Conservation (phyloP, 768 basidiomycete species). For the Psilocybe cyanescens region DNA sequence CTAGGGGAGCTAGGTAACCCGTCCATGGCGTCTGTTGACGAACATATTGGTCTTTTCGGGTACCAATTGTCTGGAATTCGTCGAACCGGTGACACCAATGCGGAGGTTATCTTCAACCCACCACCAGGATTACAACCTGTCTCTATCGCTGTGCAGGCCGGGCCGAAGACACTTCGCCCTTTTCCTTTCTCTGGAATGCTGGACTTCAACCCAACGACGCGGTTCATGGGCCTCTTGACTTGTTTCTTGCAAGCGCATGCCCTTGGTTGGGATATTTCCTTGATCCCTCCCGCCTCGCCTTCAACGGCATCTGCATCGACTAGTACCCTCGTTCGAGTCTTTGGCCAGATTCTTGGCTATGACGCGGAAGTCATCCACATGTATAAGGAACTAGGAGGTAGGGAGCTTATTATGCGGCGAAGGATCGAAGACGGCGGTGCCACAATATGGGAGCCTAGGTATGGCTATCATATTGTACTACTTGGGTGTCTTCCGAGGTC, state of each 20-base stretch:
- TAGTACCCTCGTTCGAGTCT: constrained; percentile 55
- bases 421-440: constrained; percentile 60
- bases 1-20: constrained; percentile 58
- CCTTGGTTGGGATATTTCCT: constrained; percentile 66
- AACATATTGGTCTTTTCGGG: constrained; percentile 54
- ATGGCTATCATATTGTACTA: neutral
- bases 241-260: constrained; percentile 66
- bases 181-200: constrained; percentile 45
- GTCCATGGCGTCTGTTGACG: constrained; percentile 39
- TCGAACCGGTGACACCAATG: constrained; percentile 43
- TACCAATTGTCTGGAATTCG: constrained; percentile 47
- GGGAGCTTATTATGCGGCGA: constrained; percentile 67
- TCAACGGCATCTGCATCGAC: constrained; percentile 68
- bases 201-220: constrained; percentile 48
- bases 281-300: constrained; percentile 58
- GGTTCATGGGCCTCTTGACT: constrained; percentile 63
- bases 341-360: constrained; percentile 63
- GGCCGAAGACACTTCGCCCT: constrained; percentile 45
- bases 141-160: constrained; percentile 48
- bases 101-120: constrained; percentile 44
- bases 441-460: constrained; percentile 67
- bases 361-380: constrained; percentile 61
- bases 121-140: constrained; percentile 32
- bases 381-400: constrained; percentile 71
- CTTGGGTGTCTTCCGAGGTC: neutral